Base-by-base conservation (phyloP, 1,139 yeast genomes). In the Yamadazyma triangularis region DNA sequence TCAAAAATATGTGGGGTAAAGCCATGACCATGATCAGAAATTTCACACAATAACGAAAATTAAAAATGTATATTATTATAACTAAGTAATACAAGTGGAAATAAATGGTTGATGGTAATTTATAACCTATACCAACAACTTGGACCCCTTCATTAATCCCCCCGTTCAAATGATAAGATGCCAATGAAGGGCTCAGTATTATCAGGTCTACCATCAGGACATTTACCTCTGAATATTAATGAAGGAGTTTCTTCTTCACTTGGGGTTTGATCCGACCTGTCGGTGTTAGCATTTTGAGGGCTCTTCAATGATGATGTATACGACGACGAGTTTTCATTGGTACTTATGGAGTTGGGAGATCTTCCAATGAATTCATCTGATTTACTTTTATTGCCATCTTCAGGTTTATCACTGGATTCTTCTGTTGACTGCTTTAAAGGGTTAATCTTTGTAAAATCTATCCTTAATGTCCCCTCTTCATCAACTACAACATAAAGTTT, bases 181-280 rank as follows among this genome's bases (percentile, higher is more conserved):
- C 80, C 80, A 26, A 74, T 73, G 39, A 73, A 73, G 4, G 79
- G 78, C 44, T 70, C 77, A 16, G 71, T 62, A 22, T 55, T 59
- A 37, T 73, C 77, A 1, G 77, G 77, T 29, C 70, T 58, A 4
- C 78, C 77, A 36, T 70, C 74, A 2, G 79, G 78, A 39, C 75
- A 72, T 34, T 60, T 61, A 0, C 79, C 80, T 38, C 67, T 54
- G 42, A 73, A 74, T 6, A 74, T 59, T 28, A 73, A 45, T 13
- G 72, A 62, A 2, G 80, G 80, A 2, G 58, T 39, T 28, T 62
- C 64, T 4, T 59, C 64, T 19, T 59, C 64, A 23, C 35, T 39
- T 21, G 29, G 26, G 16, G 27, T 31, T 26, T 39, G 43, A 12
- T 32, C 40, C n/a, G 42, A 38, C 23, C 36, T 36, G 19, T 35